Evolutionary conservation across 2,329 filamentous ascomycete genomes (phyloP).

Genomic region (Aspergillus aculeatus): DNA sequence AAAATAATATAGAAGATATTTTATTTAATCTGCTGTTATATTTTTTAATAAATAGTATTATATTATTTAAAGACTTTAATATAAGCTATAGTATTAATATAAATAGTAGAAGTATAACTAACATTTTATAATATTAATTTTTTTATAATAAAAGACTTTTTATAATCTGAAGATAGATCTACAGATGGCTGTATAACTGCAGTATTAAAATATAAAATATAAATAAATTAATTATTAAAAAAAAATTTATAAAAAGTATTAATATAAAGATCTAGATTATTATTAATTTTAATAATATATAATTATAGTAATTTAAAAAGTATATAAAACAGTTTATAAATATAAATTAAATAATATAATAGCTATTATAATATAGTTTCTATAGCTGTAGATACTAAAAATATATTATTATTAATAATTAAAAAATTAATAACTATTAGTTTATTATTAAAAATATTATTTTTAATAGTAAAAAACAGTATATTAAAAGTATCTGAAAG

Average conservation of each 20-base stretch:
- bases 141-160: background rate
- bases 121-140: background rate
- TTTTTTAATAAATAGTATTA: no score
- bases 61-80: background rate
- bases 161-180: background rate
- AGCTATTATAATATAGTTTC: background rate
- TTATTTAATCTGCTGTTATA: background rate
- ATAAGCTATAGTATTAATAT: no score
- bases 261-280: background rate
- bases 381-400: background rate
- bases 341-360: background rate
- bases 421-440: background rate
- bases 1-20: background rate
- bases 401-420: background rate
- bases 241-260: background rate
- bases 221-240: background rate
- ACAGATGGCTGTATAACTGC: background rate
- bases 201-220: background rate
- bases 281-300: no score
- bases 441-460: no score
- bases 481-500: no score
- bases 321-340: no score
- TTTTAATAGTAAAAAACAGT: no score
- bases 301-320: no score
- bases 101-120: no score